Evolutionary conservation across 2,329 filamentous ascomycete genomes (phyloP).

Genomic region (Ilyonectria robusta): DNA sequence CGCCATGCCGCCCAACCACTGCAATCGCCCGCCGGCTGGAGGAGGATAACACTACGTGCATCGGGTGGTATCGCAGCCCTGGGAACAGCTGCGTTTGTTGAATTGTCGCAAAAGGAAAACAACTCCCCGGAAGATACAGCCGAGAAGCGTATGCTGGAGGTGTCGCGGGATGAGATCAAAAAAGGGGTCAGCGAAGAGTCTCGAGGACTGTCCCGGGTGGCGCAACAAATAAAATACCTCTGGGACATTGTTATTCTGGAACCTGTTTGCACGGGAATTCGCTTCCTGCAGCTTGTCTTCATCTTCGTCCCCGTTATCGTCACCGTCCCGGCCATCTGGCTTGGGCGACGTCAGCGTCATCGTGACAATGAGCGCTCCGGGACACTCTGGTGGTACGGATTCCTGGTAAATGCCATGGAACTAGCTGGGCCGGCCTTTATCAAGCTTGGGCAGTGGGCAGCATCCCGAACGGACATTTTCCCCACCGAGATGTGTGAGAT

Average conservation of each 20-base stretch:
- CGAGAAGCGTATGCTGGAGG: constrained; percentile 89
- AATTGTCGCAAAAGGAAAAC: constrained; percentile 70
- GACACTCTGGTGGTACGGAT: constrained; percentile 94
- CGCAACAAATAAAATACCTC: constrained; percentile 74
- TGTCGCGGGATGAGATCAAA: constrained; percentile 82
- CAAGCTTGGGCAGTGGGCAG: constrained; percentile 99
- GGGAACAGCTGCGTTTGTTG: constrained; percentile 70
- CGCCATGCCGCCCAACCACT: constrained; percentile 43
- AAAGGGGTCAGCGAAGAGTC: constrained; percentile 77
- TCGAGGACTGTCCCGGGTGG: constrained; percentile 69
- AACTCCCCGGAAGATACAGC: constrained; percentile 71
- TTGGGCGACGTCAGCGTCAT: constrained; percentile 75
- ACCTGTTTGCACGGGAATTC: constrained; percentile 85
- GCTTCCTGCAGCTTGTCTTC: constrained; percentile 88
- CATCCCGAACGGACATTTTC: constrained; percentile 96
- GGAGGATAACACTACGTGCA: constrained; percentile 54
- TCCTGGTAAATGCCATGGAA: constrained; percentile 92
- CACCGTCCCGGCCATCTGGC: constrained; percentile 84
- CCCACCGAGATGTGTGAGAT: constrained; percentile 91
- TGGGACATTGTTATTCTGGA: constrained; percentile 84
- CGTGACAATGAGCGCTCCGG: constrained; percentile 83
- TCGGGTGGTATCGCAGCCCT: constrained; percentile 60
- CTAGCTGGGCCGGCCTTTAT: constrained; percentile 95
- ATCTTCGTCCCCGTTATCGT: constrained; percentile 94
- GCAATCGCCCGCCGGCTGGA: constrained; percentile 43